Conservation (phyloP, 192 early-diverging fungal species). For the Obelidium mucronatum region DNA sequence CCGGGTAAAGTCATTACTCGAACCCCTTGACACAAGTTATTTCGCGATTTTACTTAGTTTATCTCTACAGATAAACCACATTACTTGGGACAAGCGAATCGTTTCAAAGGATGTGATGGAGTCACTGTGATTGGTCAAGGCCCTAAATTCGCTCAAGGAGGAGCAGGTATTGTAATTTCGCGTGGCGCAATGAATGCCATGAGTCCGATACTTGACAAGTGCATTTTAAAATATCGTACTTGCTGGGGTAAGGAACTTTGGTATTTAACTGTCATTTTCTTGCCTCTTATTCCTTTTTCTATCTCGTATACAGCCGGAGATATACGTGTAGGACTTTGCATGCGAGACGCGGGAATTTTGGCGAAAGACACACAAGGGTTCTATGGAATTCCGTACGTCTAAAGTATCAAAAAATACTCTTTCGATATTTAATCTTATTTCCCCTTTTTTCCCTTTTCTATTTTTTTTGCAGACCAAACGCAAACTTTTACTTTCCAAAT, state of each 20-base stretch:
- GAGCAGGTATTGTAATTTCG: slow-evolving; percentile 46
- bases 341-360: slow-evolving; percentile 47
- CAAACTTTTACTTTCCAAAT: slow-evolving; percentile 30
- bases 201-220: slow-evolving; percentile 23
- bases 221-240: slow-evolving; percentile 35
- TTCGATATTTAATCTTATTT: too few species aligned
- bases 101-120: slow-evolving; percentile 47
- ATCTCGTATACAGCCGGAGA: slow-evolving; percentile 51
- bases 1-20: too few species aligned
- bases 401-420: too few species aligned
- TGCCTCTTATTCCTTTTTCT: not conserved
- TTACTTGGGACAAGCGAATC: slow-evolving; percentile 54
- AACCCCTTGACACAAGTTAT: too few species aligned
- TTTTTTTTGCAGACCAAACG: slow-evolving; percentile 17
- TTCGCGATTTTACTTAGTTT: too few species aligned
- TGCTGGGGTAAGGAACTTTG: slow-evolving; percentile 35
- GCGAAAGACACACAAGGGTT: slow-evolving; percentile 25
- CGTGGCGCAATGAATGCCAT: slow-evolving; percentile 24
- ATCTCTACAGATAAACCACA: too few species aligned
- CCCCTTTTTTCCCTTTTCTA: not conserved
- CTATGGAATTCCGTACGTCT: slow-evolving; percentile 28
- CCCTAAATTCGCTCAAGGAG: slow-evolving; percentile 50
- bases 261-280: not conserved
- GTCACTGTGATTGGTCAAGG: slow-evolving; percentile 43
- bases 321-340: slow-evolving; percentile 47